Percentiles rank a stretch among this genome's conserved stretches.
Conservation (phyloP, 352 stramenopile species). For the Phytophthora melonis region DNA sequence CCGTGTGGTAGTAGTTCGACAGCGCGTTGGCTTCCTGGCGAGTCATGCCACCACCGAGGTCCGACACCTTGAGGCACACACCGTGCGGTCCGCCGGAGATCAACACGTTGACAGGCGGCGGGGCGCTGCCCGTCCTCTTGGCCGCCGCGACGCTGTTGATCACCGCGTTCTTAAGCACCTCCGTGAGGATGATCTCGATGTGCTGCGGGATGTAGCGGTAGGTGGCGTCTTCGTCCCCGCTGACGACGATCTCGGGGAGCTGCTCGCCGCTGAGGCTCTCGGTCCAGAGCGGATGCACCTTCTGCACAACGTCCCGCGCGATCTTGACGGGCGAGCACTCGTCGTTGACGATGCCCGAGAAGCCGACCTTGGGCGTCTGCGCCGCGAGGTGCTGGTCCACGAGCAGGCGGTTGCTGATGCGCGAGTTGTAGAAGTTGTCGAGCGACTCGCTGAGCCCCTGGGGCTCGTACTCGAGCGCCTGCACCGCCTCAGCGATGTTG, state of each 20-base stretch:
- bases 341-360: conserved; percentile 73
- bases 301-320: conserved; percentile 60
- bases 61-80: conserved; percentile 87
- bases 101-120: conserved; percentile 67
- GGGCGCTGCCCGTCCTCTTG: conserved; percentile 36
- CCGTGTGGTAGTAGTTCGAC: conserved; percentile 68
- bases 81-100: conserved; percentile 72
- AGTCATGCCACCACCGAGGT: conserved; percentile 79
- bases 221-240: conserved; percentile 57
- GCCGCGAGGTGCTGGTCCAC: conserved; percentile 82
- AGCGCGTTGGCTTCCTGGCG: conserved; percentile 74
- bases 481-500: conserved; percentile 71
- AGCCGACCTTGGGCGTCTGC: conserved; percentile 63
- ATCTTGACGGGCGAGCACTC: conserved; percentile 76
- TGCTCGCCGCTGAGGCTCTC: conserved; percentile 52
- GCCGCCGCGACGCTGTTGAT: conserved; percentile 68
- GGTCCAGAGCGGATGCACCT: conserved; percentile 66
- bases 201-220: conserved; percentile 88
- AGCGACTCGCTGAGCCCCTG: conserved; percentile 68
- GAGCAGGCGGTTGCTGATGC: conserved; percentile 86
- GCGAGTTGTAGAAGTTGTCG: conserved; percentile 87
- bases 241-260: conserved; percentile 69
- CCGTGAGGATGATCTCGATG: conserved; percentile 83
- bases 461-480: conserved; percentile 64
- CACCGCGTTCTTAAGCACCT: conserved; percentile 86